Evolutionary conservation across 495 filamentous ascomycete genomes (phyloP), one percentile per base, ranked within the genome.

Genomic region (Lichina pygmaea): DNA sequence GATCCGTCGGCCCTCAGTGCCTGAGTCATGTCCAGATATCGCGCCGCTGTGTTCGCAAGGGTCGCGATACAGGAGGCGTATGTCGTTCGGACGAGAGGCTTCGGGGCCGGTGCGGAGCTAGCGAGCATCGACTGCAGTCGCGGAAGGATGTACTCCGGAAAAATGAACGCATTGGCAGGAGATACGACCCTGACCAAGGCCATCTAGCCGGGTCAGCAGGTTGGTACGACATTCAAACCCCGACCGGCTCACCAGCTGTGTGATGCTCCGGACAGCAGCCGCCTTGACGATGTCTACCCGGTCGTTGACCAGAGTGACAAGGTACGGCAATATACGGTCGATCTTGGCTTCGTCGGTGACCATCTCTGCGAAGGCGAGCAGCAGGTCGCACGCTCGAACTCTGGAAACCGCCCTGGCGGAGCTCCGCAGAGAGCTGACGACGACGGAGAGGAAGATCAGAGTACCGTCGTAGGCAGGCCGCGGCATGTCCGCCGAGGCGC

Each of bases 281-380:
- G 91, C 69, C 49, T 80, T 81, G 24, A 95, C 86, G 43, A 77
- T 64, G 51, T 93, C 81, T 10, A 72, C 70, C 44, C 75, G 69
- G 57, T 99, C 91, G 50, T 73, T 76, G 15, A 95, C 60, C 31
- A 94, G 56, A 30, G 72, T 64, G 57, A 93, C 77, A 17, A 94
- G 60, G 51, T 94, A 92, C 7, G 91, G 91, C 33, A 99, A 66
- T 30, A 94, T 76, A 37, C 91, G 76, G 58, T 99, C 91, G 45
- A 99, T 66, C 54, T 95, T 99, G 9, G 86, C 86, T 54, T 99
- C 91, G 56, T 99, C 91, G 0, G 89, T 89, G 34, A 93, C 57
- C 43, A 78, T 71, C 58, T 95, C 85, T 7, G 84, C 76, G 58
- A 95, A 94, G 12, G 86, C 89, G 15, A 99, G 62, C 52, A 99